Base-by-base conservation (phyloP, 768 basidiomycete genomes). In the Boletus edulis region DNA sequence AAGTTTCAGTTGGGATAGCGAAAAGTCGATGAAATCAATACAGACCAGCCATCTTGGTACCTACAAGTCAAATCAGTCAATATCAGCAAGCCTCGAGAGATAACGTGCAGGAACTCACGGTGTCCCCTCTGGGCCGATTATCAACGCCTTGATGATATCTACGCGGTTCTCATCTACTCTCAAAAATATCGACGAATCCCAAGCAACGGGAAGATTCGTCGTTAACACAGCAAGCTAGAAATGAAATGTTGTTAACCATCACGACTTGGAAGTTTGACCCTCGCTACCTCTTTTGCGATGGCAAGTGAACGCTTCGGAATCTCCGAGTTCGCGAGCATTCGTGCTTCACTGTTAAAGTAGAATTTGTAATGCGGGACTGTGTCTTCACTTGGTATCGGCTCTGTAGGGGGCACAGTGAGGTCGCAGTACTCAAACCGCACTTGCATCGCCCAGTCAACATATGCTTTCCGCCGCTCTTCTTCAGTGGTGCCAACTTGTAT, bases 341-440 rank as follows among this genome's bases (percentile, higher is more conserved):
- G 80, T 20, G 89, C 90, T 67, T 94, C 92, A 60, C 80, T 85
- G 65, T 88, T 87, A 73, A 80, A 94, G 68, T 80, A 86, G 64
- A 88, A 89, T 69, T 91, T 92, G 74, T 86, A 94, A 65, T 87
- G 82, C 4, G 89, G 87, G 0, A 80, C 71, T 24, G 76, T 69
- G 58, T 86, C 85, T 29, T 77, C 79, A 13, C 75, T 73, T 4
- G 75, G 68, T 34, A 67, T 65, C 52, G 59, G 17, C 22, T 59
- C 71, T 51, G 51, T 43, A 47, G 54, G 47, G 11, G 80, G 73
- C 27, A 89, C 67, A 1, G 84, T 80, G 58, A 97, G 78, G 71
- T 97, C 93, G 67, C 92, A 94, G 66, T 97, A 96, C 69, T 95
- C 91, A 73, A 97, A 98, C 49, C 94, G 79, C 24, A 82, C 81